A percentile compares a stretch with the other conserved stretches of the same genome.
phyloP scores from a whole-genome alignment of 164 flowering plant genomes.

The Santalum album region DNA sequence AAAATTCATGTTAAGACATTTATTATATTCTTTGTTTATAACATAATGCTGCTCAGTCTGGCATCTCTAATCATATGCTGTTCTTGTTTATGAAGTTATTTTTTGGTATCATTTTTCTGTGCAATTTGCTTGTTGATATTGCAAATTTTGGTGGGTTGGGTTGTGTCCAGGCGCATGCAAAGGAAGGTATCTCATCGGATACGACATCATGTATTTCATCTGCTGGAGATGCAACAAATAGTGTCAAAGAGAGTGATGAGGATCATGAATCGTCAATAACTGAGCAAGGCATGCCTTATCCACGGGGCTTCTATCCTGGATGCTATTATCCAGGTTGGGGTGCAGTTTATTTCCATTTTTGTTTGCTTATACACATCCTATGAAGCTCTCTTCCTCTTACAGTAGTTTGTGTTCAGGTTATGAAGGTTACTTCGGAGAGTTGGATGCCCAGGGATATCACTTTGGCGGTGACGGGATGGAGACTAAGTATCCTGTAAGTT shows the following conservation, averaged over 20 bases:
- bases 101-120: neutral
- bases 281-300: slow-evolving; percentile 28
- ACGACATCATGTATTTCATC: slow-evolving; percentile 36
- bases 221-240: slow-evolving; percentile 28
- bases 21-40: too few relatives aligned
- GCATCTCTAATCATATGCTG: too few relatives aligned
- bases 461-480: slow-evolving; percentile 31
- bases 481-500: slow-evolving; percentile 44
- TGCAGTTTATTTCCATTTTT: neutral
- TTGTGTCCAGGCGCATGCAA: slow-evolving; percentile 17
- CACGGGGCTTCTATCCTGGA: slow-evolving; percentile 27
- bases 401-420: slow-evolving; percentile 26
- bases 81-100: too few relatives aligned
- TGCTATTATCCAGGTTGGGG: slow-evolving; percentile 47
- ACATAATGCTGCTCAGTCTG: too few relatives aligned
- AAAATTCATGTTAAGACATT: too few relatives aligned
- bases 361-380: neutral
- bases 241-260: slow-evolving; percentile 26
- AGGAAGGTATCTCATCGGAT: slow-evolving; percentile 32
- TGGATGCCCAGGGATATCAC: slow-evolving; percentile 33
- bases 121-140: too few relatives aligned
- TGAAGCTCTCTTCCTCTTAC: slow-evolving; percentile 7
- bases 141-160: neutral
- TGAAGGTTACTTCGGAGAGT: slow-evolving; percentile 29
- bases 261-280: slow-evolving; percentile 26